Percentiles rank a stretch among this genome's conserved stretches.
These are phyloP conservation scores for Geum urbanum DNA, from an alignment of 306 rosid species.

Conservation along the genomic window DNA sequence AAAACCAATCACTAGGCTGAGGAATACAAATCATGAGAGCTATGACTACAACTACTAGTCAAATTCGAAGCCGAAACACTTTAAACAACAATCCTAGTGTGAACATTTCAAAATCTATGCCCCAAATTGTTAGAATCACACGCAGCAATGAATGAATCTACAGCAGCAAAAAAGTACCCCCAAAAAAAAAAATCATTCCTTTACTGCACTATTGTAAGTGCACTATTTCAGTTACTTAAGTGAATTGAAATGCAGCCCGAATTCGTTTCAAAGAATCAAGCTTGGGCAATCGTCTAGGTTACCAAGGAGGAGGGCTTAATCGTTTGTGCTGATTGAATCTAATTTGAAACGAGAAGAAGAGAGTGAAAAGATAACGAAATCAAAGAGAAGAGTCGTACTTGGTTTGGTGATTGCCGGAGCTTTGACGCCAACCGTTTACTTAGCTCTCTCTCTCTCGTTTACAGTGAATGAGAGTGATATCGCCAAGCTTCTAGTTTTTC, in stretches of 20 bases:
- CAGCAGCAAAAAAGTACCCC: neutral
- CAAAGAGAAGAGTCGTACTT: neutral
- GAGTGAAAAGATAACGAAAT: neutral
- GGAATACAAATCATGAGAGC: neutral
- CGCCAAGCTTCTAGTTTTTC: no score
- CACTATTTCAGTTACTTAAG: no score
- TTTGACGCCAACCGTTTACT: no score
- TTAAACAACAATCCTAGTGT: neutral
- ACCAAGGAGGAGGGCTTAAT: neutral
- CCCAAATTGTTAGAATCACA: neutral
- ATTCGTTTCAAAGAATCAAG: neutral
- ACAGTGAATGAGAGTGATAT: no score
- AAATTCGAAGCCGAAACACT: neutral
- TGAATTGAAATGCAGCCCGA: neutral
- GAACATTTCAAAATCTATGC: neutral
- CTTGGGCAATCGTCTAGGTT: neutral
- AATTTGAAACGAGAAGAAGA: neutral
- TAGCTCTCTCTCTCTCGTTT: no score
- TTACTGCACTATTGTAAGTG: neutral
- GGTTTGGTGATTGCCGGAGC: neutral
- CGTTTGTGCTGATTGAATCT: slow-evolving; percentile 1
- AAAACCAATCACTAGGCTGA: slow-evolving; percentile 6
- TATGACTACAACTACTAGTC: neutral
- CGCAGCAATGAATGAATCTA: neutral
- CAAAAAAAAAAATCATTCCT: neutral